Base-by-base conservation (phyloP, 495 filamentous ascomycete genomes). In the Chaetomium fimeti region DNA sequence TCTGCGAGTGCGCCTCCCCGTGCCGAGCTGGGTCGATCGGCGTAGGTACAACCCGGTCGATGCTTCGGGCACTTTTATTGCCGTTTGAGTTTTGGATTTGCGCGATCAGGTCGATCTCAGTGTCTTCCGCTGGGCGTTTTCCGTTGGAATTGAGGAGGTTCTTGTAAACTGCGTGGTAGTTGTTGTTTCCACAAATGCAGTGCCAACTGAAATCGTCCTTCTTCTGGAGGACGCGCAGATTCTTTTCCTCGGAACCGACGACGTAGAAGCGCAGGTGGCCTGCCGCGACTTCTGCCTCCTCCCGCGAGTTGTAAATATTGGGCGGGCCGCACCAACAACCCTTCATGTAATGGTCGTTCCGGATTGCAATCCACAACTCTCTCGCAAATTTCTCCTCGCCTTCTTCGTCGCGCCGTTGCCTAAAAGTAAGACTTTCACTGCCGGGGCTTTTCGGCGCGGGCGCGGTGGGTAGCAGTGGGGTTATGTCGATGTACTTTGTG, bases 241-340 rank as follows among this genome's bases (percentile, higher is more conserved):
- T 64, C 25, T 62, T 59, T 13, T 18, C 15, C 22, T 54, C 24
- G 16, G 57, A 28, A 47, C 58, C 67, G 28, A 29, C 27, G 7
- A 54, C n/a, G 58, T 69, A 75, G 29, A 75, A 75, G n/a, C 73
- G 73, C 7, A 75, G 54, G n/a, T 72, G 71, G 1, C 73, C 73
- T 3, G 11, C 20, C 12, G 67, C 72, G 8, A n/a, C 18, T 32
- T 68, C 55, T 5, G 71, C 71, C 18, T 67, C 69, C 20, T 68
- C 59, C 48, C 36, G 63, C 5, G 66, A 66, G 8, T 58, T 65
- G 57, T 68, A 72, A 20, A 75, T 70, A 8, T 43, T 58, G 0
- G 71, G 73, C 3, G 52, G 29, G 12, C 63, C 62, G 40, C 73
- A 75, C 38, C 47, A 59, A 51, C 73, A 75, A 4, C 49, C 60